Evolutionary conservation across 2,329 filamentous ascomycete genomes (phyloP).

Genomic region (Emericellopsis cladophorae): DNA sequence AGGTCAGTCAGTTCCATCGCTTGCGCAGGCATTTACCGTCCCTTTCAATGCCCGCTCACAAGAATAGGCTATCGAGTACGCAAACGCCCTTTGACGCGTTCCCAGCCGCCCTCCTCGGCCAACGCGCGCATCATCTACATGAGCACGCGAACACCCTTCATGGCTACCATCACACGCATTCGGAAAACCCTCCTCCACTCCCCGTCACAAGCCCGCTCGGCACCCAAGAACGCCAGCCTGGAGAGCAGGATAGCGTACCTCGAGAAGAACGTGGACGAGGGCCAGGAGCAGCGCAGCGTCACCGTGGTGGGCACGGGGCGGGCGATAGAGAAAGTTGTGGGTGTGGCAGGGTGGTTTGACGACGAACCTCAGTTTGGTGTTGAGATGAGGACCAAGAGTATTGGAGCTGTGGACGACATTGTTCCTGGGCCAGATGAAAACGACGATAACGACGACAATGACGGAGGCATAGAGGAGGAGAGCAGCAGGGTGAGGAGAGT

Average conservation of each 20-base stretch:
- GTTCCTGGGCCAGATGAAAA: slow-evolving; percentile 24
- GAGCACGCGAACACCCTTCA: slow-evolving; percentile 50
- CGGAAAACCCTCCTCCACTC: slow-evolving; percentile 48
- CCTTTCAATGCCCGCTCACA: neutral
- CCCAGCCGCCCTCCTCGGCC: slow-evolving; percentile 25
- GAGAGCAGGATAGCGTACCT: slow-evolving; percentile 31
- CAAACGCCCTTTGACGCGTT: slow-evolving; percentile 32
- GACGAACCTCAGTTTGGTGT: slow-evolving; percentile 46
- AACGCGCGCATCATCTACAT: slow-evolving; percentile 47
- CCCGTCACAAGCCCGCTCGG: slow-evolving; percentile 22
- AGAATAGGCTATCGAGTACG: slow-evolving; percentile 31
- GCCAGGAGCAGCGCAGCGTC: slow-evolving; percentile 26
- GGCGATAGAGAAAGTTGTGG: slow-evolving; percentile 51
- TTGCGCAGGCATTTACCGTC: slow-evolving; percentile 1
- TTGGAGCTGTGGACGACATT: slow-evolving; percentile 57
- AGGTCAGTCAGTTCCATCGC: slow-evolving; percentile 1
- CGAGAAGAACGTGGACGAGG: slow-evolving; percentile 14
- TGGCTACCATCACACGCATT: slow-evolving; percentile 53
- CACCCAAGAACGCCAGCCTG: slow-evolving; percentile 33
- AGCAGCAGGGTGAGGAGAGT: slow-evolving; percentile 28
- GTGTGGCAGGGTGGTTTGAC: slow-evolving; percentile 53
- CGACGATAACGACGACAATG: slow-evolving; percentile 19
- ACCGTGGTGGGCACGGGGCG: slow-evolving; percentile 52
- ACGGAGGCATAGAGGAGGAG: slow-evolving; percentile 9
- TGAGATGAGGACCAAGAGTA: slow-evolving; percentile 46